Evolutionary conservation across 371 early-diverging fungal species (phyloP).

Genomic region (Circinella minor): DNA sequence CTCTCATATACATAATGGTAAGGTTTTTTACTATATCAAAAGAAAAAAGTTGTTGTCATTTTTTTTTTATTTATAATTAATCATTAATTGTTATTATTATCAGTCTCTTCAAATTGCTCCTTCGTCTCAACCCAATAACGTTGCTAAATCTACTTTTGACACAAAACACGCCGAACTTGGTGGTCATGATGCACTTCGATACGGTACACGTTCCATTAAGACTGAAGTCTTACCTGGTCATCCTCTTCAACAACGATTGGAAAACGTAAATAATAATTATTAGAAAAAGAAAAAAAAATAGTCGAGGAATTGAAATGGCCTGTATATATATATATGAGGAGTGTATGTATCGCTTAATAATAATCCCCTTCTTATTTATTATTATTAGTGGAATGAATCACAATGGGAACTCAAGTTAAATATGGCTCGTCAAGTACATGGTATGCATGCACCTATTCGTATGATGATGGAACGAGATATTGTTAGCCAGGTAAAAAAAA

Average conservation of each 20-base stretch:
- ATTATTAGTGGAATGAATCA: constrained; percentile 79
- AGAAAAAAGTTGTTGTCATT: too few species aligned
- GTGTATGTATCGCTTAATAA: too few species aligned
- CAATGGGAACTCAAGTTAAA: constrained; percentile 80
- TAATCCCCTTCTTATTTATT: not conserved
- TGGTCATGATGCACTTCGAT: constrained; percentile 84
- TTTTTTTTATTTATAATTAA: not conserved
- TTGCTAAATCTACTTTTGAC: constrained; percentile 48
- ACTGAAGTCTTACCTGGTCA: constrained; percentile 73
- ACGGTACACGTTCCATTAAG: constrained; percentile 79
- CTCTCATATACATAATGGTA: not conserved
- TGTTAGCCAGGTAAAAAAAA: constrained; percentile 64
- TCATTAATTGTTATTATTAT: not conserved
- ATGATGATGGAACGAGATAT: constrained; percentile 87
- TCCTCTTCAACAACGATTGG: constrained; percentile 80
- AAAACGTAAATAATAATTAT: constrained; percentile 47
- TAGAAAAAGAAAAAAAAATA: too few species aligned
- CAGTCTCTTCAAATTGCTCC: constrained; percentile 52
- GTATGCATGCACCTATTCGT: constrained; percentile 89
- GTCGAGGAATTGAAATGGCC: too few species aligned
- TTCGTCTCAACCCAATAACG: constrained; percentile 45
- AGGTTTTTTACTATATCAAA: not conserved
- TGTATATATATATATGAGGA: not conserved
- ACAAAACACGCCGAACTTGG: constrained; percentile 74
- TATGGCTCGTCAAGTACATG: constrained; percentile 82